Evolutionary conservation across 73 alveolate species (phyloP), one percentile per base, ranked within the genome.

Genomic region (Paramecium sexaurelia): DNA sequence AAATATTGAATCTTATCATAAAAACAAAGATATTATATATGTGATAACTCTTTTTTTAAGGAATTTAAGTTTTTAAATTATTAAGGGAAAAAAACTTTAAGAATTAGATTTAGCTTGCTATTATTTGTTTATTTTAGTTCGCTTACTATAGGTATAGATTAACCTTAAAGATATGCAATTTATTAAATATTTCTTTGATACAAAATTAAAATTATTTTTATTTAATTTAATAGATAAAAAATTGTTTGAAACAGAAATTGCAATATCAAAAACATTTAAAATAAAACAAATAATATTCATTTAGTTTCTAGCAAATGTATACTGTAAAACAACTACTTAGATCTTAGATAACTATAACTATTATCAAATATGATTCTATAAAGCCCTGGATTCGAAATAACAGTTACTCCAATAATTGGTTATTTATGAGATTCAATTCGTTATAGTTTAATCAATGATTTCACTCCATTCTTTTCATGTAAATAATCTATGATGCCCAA

Each of bases 291-390:
- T 51, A 51, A n/a, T 51, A 51, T 51, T 78, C 71, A 78, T 43
- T 78, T 78, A n/a, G 91, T 75, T 40, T 88, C 94, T 51, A 88
- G 22, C 20, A 88, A 55, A 37, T 88, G 90, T 27, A 88, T 88
- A 61, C 84, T 69, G 45, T 68, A 88, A 43, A 88, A 36, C 55
- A 88, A 71, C 35, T 88, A 61, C 43, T 88, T 88, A n/a, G 85
- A 75, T 10, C 94, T 67, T 29, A 75, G 75, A 71, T 88, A 88
- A 17, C 87, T 55, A 43, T 88, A 88, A 20, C 91, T 88, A 69
- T 88, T 88, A 27, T 88, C 94, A 41, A 88, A 88, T 7, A 88
- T 78, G 13, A 88, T 69, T 43, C 94, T 88, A n/a, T 88, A 88
- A 24, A 68, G 55, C 5, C 94, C 94, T 32, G 94, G 91, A 7